These are phyloP conservation scores for Nectriaceae sp. DNA, from an alignment of 2,329 filamentous ascomycete genomes.

Conservation along the genomic window DNA sequence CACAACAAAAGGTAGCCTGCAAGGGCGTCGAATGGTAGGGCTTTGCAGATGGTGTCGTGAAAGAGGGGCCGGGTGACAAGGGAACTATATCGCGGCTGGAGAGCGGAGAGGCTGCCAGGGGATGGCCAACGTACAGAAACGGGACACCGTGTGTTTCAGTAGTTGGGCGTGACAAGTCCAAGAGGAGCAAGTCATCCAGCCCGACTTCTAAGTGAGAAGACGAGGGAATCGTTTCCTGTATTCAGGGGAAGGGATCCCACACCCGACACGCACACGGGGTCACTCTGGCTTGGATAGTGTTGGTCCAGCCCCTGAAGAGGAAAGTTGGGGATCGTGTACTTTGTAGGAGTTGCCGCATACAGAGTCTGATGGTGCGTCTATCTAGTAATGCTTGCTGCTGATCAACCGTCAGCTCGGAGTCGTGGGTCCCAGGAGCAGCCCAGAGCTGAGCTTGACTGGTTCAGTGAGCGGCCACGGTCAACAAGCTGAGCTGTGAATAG, in stretches of 20 bases:
- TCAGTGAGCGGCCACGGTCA: slow-evolving; percentile 14
- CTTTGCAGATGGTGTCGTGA: slow-evolving; percentile 18
- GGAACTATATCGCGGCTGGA: slow-evolving; percentile 22
- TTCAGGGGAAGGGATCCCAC: neutral
- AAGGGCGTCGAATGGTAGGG: slow-evolving; percentile 20
- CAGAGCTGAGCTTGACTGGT: slow-evolving; percentile 22
- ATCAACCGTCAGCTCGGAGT: slow-evolving; percentile 25
- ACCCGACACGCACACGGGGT: too few species aligned
- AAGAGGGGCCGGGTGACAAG: slow-evolving; percentile 20
- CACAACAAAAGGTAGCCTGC: slow-evolving; percentile 24
- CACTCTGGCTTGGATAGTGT: too few species aligned
- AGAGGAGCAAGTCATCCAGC: too few species aligned
- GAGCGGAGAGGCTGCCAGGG: slow-evolving; percentile 18
- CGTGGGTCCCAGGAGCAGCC: slow-evolving; percentile 28
- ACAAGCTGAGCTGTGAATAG: slow-evolving; percentile 16
- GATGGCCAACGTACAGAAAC: neutral
- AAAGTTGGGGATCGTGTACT: slow-evolving; percentile 20
- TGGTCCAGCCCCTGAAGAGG: slow-evolving; percentile 9
- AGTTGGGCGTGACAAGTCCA: too few species aligned
- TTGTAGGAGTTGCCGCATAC: slow-evolving; percentile 25
- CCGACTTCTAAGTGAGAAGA: too few species aligned
- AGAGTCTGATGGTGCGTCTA: slow-evolving; percentile 23
- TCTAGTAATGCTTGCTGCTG: slow-evolving; percentile 17
- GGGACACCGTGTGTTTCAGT: neutral
- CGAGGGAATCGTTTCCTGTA: too few species aligned